phyloP scores from a whole-genome alignment of 257 asterid species.

The Vinca minor region DNA sequence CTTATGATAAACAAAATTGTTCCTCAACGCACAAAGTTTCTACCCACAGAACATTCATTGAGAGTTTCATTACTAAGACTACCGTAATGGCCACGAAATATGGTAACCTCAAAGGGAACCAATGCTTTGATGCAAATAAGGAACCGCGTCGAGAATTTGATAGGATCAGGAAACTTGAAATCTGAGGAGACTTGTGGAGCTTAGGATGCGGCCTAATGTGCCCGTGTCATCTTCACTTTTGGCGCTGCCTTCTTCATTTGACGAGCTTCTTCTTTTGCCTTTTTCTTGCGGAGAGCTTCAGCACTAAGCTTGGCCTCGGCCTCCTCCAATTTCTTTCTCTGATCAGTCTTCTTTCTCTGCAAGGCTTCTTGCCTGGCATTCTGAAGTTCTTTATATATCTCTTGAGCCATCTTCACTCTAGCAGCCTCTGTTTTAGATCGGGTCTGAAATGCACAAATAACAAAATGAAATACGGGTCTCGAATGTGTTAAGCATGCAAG shows the following conservation, averaged over 20 bases:
- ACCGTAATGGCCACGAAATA: slow-evolving; percentile 16
- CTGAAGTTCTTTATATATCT: slow-evolving; percentile 70
- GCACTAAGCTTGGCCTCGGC: slow-evolving; percentile 82
- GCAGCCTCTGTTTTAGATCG: slow-evolving; percentile 80
- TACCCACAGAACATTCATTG: slow-evolving; percentile 1
- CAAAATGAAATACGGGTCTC: neutral
- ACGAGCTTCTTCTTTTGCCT: slow-evolving; percentile 82
- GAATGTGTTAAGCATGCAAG: slow-evolving; percentile 1
- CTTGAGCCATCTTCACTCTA: slow-evolving; percentile 71
- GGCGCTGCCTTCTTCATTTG: slow-evolving; percentile 88
- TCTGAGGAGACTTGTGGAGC: neutral
- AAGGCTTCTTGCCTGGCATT: slow-evolving; percentile 76
- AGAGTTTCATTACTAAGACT: slow-evolving; percentile 7
- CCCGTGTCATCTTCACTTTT: slow-evolving; percentile 81
- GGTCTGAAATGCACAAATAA: slow-evolving; percentile 39
- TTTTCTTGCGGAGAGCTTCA: slow-evolving; percentile 88
- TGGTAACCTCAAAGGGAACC: slow-evolving; percentile 8
- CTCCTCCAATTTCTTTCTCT: slow-evolving; percentile 74
- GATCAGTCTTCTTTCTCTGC: slow-evolving; percentile 76
- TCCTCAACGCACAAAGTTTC: neutral
- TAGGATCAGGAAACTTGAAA: neutral
- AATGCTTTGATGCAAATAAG: neutral
- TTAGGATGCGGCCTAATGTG: slow-evolving; percentile 15
- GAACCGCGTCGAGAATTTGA: neutral
- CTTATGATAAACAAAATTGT: too few species aligned